A percentile compares a stretch with the other conserved stretches of the same genome.
phyloP scores from a whole-genome alignment of 2,329 filamentous ascomycete genomes.

The Teratosphaeria zuluensis region DNA sequence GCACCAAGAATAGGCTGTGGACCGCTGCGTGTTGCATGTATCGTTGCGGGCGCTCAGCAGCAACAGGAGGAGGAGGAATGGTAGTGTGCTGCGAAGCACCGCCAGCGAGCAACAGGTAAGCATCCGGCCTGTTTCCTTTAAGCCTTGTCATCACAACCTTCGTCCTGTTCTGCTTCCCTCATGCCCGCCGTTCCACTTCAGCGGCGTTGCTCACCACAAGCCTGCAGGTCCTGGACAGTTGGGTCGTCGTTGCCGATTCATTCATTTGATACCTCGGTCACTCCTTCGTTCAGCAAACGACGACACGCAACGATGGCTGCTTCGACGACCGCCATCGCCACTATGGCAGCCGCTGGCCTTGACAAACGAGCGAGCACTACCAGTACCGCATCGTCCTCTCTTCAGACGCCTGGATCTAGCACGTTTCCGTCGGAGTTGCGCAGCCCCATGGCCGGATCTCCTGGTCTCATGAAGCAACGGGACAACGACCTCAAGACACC shows the following conservation, averaged over 20 bases:
- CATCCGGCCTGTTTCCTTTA: conserved; percentile 7
- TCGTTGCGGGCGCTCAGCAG: conserved; percentile 8
- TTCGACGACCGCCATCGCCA: conserved; percentile 22
- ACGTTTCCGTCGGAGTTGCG: conserved; percentile 44
- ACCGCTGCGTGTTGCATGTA: conserved; percentile 13
- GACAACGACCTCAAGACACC: conserved; percentile 66
- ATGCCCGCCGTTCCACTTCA: conserved; percentile 2
- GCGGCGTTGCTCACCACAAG: conserved; percentile 14
- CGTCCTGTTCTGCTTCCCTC: conserved; percentile 6
- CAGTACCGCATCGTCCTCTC: conserved; percentile 11
- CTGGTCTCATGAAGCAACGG: conserved; percentile 56
- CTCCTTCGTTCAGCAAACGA: conserved; percentile 17
- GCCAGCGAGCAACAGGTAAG: conserved; percentile 17
- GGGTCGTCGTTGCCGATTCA: conserved; percentile 19
- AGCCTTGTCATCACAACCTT: conserved; percentile 10
- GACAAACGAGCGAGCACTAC: conserved; percentile 30
- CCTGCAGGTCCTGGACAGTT: conserved; percentile 12
- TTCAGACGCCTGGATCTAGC: conserved; percentile 52
- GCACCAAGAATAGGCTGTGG: conserved; percentile 17
- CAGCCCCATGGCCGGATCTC: conserved; percentile 56
- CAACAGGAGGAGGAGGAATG: conserved; percentile 8
- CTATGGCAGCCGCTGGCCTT: conserved; percentile 26
- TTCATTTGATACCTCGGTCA: conserved; percentile 23
- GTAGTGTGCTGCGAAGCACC: conserved; percentile 12
- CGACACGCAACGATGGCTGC: conserved; percentile 18